Evolutionary conservation across 352 stramenopile genomes (phyloP).

Genomic region (Phytopythium kandeliae): DNA sequence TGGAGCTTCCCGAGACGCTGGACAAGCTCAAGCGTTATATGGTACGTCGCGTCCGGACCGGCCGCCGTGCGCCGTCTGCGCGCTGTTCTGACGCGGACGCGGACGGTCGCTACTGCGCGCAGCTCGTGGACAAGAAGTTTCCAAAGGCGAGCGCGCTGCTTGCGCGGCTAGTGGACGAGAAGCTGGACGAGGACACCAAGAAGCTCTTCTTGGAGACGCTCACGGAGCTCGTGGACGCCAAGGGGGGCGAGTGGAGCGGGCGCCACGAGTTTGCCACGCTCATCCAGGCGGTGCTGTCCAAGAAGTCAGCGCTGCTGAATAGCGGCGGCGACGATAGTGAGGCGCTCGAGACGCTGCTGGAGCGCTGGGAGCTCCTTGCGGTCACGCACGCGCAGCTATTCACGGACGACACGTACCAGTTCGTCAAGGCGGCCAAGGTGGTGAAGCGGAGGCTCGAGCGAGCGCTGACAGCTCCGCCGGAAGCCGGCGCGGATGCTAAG

Average conservation of each 20-base stretch:
- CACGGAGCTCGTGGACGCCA: constrained; percentile 34
- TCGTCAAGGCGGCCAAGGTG: constrained; percentile 59
- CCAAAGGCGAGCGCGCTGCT: constrained; percentile 59
- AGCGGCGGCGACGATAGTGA: constrained; percentile 5
- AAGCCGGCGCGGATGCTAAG: not conserved
- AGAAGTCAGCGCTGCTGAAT: constrained; percentile 21
- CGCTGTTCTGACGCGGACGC: too few relatives aligned
- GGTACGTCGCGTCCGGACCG: too few relatives aligned
- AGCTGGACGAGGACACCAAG: constrained; percentile 29
- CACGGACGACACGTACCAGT: constrained; percentile 80
- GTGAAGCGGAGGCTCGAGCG: constrained; percentile 48
- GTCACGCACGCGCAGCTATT: constrained; percentile 65
- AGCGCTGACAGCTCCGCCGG: constrained; percentile 1
- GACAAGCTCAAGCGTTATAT: constrained; percentile 65
- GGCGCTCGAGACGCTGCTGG: constrained; percentile 14
- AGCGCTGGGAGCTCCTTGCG: constrained; percentile 47
- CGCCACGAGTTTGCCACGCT: constrained; percentile 50
- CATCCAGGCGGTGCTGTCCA: constrained; percentile 30
- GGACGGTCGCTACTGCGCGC: too few relatives aligned
- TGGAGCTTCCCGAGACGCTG: constrained; percentile 38
- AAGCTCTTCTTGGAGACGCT: constrained; percentile 43
- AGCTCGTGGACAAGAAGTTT: constrained; percentile 77
- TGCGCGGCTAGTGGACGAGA: constrained; percentile 32
- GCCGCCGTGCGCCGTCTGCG: too few relatives aligned
- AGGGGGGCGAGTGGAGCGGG: constrained; percentile 35